Evolutionary conservation across 2,329 filamentous ascomycete genomes (phyloP), one percentile per base, ranked within the genome.

Genomic region (Piedraia hortae): DNA sequence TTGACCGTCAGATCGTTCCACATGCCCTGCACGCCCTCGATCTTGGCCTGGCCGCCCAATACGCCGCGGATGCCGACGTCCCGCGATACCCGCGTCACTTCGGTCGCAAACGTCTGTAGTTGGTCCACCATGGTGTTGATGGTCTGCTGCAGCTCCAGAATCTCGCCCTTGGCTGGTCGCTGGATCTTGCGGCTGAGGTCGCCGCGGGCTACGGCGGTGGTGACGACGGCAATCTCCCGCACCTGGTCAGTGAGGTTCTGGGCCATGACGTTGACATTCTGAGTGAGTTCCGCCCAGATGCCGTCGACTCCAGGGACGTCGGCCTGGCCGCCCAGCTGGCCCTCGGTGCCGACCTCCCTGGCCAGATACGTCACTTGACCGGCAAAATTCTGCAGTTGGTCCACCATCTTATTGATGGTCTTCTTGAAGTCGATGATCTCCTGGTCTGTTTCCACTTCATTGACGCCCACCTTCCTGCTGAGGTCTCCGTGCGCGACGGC

Each of bases 371-470:
- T 91, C 38, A 93, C 82, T 51, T 93, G 80, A 46, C 75, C 88
- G 32, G 82, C 82, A 46, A 93, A 93, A 28, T 88, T 74, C 43
- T 91, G 80, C 27, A 93, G 59, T 47, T 91, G 82, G 42, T 93
- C 82, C 64, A 93, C 89, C 82, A 93, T 93, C 34, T 74, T 88
- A 45, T 93, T 93, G 52, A 93, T 93, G 29, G 82, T 91, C 37
- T 77, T 69, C 51, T 93, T 93, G 56, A 93, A 93, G 6, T 77
- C 80, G 13, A 78, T 85, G 39, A 93, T 93, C 56, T 93, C 82
- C 13, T 80, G 78, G 55, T 93, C 82, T 70, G 91, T 85, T 51
- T 93, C 82, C 33, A 88, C 70, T 3, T 74, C 73, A 43, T 91
- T 85, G 45, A 93, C 88, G 38, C 82, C 65, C 31, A 91, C 82